Percentiles rank a stretch among this genome's conserved stretches.
These are phyloP conservation scores for Aristolochia contorta DNA, from an alignment of 164 flowering plant genomes.

Conservation along the genomic window DNA sequence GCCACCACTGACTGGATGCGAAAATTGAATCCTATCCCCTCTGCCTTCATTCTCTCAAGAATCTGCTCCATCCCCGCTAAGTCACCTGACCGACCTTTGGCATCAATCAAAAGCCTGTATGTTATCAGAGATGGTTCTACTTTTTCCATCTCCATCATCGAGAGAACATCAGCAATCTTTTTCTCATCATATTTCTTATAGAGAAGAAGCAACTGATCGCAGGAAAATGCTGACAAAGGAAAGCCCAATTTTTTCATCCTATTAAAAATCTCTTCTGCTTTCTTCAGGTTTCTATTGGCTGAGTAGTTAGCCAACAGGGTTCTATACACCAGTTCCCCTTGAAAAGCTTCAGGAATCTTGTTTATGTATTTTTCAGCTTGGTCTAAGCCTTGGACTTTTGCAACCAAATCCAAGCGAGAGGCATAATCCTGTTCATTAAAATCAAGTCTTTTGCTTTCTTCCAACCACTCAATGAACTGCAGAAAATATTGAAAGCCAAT, in stretches of 20 bases:
- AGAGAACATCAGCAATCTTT: slow-evolving; percentile 67
- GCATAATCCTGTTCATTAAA: slow-evolving; percentile 69
- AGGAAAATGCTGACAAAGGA: slow-evolving; percentile 47
- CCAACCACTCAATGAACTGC: slow-evolving; percentile 84
- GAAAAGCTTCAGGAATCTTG: slow-evolving; percentile 49
- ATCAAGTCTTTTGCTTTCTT: slow-evolving; percentile 28
- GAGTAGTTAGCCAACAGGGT: slow-evolving; percentile 64
- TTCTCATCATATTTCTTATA: slow-evolving; percentile 65
- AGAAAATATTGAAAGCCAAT: neutral
- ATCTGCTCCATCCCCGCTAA: slow-evolving; percentile 72
- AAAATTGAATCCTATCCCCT: slow-evolving; percentile 46
- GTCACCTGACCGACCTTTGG: slow-evolving; percentile 61
- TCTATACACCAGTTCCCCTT: slow-evolving; percentile 52
- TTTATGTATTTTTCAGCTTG: slow-evolving; percentile 57
- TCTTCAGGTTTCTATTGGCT: slow-evolving; percentile 23
- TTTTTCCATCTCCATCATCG: slow-evolving; percentile 77
- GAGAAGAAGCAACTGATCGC: slow-evolving; percentile 73
- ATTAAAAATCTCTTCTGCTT: slow-evolving; percentile 70
- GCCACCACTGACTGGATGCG: slow-evolving; percentile 29
- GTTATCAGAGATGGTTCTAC: slow-evolving; percentile 55
- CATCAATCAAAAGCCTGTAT: slow-evolving; percentile 54
- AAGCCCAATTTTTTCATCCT: slow-evolving; percentile 67
- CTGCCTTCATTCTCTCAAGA: slow-evolving; percentile 70
- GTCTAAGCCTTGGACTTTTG: slow-evolving; percentile 47
- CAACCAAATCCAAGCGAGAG: slow-evolving; percentile 63